Evolutionary conservation across 2,329 filamentous ascomycete species (phyloP).

Genomic region (Nannizziopsis arthrosporioides): DNA sequence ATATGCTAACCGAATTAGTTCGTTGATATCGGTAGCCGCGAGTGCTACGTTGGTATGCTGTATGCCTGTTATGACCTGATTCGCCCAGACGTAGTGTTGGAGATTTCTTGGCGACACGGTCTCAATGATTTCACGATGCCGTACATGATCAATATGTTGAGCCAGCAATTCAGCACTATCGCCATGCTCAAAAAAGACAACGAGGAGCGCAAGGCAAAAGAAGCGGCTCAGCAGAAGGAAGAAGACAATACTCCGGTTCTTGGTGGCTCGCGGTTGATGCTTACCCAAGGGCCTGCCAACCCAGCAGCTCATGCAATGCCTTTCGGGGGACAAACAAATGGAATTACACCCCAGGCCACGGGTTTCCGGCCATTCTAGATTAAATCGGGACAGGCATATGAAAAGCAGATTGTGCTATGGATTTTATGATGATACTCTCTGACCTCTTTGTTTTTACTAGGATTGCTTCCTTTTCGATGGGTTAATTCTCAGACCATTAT

Average conservation of each 20-base stretch:
- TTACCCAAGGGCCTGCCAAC: slow-evolving; percentile 69
- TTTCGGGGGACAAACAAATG: slow-evolving; percentile 64
- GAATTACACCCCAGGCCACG: slow-evolving; percentile 78
- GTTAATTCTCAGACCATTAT: background rate
- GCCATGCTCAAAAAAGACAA: slow-evolving; percentile 85
- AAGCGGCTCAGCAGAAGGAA: slow-evolving; percentile 68
- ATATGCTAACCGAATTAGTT: slow-evolving; percentile 48
- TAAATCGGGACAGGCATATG: slow-evolving; percentile 1
- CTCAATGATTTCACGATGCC: slow-evolving; percentile 98
- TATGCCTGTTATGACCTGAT: slow-evolving; percentile 98
- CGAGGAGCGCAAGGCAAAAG: slow-evolving; percentile 69
- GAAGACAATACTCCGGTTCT: slow-evolving; percentile 92
- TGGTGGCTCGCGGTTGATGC: slow-evolving; percentile 78
- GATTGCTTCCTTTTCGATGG: slow-evolving; percentile 13
- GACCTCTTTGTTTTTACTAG: slow-evolving; percentile 18
- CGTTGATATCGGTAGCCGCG: slow-evolving; percentile 95
- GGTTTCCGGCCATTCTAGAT: slow-evolving; percentile 51
- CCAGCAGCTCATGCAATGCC: slow-evolving; percentile 49
- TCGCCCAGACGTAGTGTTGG: slow-evolving; percentile 80
- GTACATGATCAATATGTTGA: slow-evolving; percentile 98
- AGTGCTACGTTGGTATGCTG: slow-evolving; percentile 99
- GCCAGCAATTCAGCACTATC: slow-evolving; percentile 79
- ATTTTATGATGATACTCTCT: slow-evolving; percentile 10
- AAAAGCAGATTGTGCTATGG: slow-evolving; percentile 16
- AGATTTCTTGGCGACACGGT: slow-evolving; percentile 92